These are phyloP conservation scores for Erodium trifolium DNA, from an alignment of 441 rosid genomes.

Conservation along the genomic window DNA sequence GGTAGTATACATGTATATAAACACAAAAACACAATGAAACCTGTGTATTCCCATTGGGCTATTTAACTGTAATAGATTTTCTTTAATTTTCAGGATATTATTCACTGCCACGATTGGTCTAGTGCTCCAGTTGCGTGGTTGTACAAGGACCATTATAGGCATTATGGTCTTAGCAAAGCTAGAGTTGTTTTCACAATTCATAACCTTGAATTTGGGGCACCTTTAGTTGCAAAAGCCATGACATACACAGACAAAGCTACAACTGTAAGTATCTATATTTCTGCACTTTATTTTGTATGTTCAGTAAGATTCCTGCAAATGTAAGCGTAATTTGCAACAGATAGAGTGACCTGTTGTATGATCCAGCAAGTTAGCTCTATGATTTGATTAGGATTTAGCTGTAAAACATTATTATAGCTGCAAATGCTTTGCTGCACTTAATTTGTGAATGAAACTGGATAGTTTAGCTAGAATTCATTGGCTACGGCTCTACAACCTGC, in stretches of 20 bases:
- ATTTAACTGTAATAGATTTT: conserved; percentile 12
- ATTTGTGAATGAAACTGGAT: background rate
- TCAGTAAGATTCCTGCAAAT: background rate
- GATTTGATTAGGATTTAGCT: background rate
- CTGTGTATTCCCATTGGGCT: conserved; percentile 1
- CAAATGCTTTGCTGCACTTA: background rate
- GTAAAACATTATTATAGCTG: background rate
- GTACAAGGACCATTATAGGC: conserved; percentile 71
- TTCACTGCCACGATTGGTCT: conserved; percentile 98
- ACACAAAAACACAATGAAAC: conserved; percentile 2
- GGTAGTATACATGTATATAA: background rate
- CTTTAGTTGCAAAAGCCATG: conserved; percentile 76
- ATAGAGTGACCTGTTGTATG: background rate
- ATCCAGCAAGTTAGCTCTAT: background rate
- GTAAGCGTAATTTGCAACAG: background rate
- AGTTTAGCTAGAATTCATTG: too few species aligned
- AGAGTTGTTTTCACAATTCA: conserved; percentile 89
- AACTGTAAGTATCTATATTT: conserved; percentile 42
- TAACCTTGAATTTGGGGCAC: conserved; percentile 82
- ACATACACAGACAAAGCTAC: conserved; percentile 74
- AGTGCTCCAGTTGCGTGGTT: conserved; percentile 89
- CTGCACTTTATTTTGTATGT: conserved; percentile 9
- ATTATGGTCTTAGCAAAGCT: conserved; percentile 73
- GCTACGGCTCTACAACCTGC: background rate
- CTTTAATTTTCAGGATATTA: conserved; percentile 61